Evolutionary conservation across 2,329 filamentous ascomycete genomes (phyloP), one percentile per base, ranked within the genome.

Genomic region (Thelonectria olida): DNA sequence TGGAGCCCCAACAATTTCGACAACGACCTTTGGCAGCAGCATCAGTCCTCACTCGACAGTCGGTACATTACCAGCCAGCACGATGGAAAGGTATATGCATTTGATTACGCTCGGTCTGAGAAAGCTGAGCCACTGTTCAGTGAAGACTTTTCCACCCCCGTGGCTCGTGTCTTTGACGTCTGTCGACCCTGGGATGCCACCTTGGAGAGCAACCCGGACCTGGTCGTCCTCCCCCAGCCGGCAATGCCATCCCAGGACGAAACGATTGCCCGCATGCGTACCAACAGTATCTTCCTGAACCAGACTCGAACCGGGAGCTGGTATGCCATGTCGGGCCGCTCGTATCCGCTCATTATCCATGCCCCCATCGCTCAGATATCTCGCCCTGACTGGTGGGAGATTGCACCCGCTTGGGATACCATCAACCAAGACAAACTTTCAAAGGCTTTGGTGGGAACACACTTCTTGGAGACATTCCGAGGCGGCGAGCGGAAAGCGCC

Each of bases 1-100:
- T 99, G 96, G 96, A 90, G 89, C 1, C 92, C 94, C 13, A 99
- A 99, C 76, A 96, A 91, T 61, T 92, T 90, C 62, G 95, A 99
- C 76, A 87, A 87, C 65, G 96, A 99, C 74, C 87, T 99, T 7
- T 89, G 93, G 70, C 87, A 87, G 50, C 93, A 98, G 73, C 96
- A 98, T 72, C 86, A 85, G 13, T 80, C 83, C 10, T 93, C 93
- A 1, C 90, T 94, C 74, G 94, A 98, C 75, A 89, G 92, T 67
- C 91, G 91, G 63, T 97, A 98, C 77, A 90, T 98, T 51, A 95
- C 95, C 67, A 92, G 90, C 67, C 89, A 89, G 69, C 92, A 93
- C 70, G 92, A 98, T 68, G 96, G 96, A 41, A 88, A 89, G 36
- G 87, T 97, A 2, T 90, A 94, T 69, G 92, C 92, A 1, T 90